phyloP scores from a whole-genome alignment of 2,329 filamentous ascomycete species.

The Ilyonectria robusta region DNA sequence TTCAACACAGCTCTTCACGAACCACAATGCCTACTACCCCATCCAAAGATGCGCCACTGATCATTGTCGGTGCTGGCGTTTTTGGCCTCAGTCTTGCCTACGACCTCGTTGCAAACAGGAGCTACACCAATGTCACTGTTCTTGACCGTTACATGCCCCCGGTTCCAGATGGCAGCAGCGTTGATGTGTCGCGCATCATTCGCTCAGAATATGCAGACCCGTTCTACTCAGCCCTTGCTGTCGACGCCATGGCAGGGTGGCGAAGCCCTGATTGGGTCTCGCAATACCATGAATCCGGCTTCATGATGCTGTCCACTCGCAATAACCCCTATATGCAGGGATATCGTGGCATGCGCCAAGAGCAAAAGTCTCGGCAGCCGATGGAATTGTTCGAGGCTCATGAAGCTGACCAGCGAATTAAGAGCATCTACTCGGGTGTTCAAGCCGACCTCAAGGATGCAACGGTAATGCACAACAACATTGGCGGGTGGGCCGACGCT shows the following conservation, averaged over 20 bases:
- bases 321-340: conserved; percentile 21
- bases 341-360: conserved; percentile 17
- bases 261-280: conserved; percentile 28
- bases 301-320: conserved; percentile 40
- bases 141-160: conserved; percentile 57
- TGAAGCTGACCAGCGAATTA: conserved; percentile 5
- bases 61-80: conserved; percentile 60
- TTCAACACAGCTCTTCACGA: too few relatives aligned
- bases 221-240: conserved; percentile 72
- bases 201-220: conserved; percentile 74
- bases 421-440: conserved; percentile 16
- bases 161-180: conserved; percentile 53
- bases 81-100: conserved; percentile 64
- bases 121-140: conserved; percentile 62
- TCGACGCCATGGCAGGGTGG: conserved; percentile 45
- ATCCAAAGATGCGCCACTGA: conserved; percentile 16
- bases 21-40: conserved; percentile 3
- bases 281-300: conserved; percentile 47
- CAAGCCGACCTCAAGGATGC: conserved; percentile 16
- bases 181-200: conserved; percentile 57
- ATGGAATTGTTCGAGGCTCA: conserved; percentile 28
- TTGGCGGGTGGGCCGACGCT: conserved; percentile 50
- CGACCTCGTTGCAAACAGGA: conserved; percentile 55
- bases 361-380: conserved; percentile 22
- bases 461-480: conserved; percentile 25